Evolutionary conservation across 345 rosid species (phyloP).

Genomic region (Lepidium africanum): DNA sequence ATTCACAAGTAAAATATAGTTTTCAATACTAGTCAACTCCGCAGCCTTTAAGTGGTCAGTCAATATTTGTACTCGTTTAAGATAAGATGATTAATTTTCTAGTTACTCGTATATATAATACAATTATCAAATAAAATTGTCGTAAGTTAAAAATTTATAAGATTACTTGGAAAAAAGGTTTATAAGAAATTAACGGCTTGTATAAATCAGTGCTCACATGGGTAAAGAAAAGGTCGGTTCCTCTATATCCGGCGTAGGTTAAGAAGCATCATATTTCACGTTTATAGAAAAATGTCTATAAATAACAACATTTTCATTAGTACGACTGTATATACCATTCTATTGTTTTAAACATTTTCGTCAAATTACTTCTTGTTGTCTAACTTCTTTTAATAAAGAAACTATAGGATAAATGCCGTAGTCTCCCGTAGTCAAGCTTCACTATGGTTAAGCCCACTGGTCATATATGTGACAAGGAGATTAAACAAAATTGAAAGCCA

Average conservation of each 20-base stretch:
- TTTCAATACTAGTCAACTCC: neutral
- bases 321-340: neutral
- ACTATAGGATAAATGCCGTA: too few relatives aligned
- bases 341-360: neutral
- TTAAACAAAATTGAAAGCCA: neutral
- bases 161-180: too few relatives aligned
- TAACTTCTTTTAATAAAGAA: too few relatives aligned
- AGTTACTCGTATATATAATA: neutral
- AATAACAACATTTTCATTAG: neutral
- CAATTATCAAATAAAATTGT: too few relatives aligned
- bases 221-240: neutral
- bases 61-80: conserved; percentile 1
- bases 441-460: too few relatives aligned
- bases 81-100: neutral
- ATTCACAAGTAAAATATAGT: neutral
- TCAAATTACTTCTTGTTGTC: too few relatives aligned
- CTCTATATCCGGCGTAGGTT: neutral
- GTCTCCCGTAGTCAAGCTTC: too few relatives aligned
- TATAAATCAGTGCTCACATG: neutral
- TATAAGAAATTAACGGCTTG: neutral
- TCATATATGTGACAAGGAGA: neutral
- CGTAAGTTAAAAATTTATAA: too few relatives aligned
- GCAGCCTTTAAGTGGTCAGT: neutral
- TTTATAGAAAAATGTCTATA: neutral
- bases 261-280: neutral